A percentile compares a stretch with the other conserved stretches of the same genome.
Evolutionary conservation across 192 early-diverging fungal genomes (phyloP).

Genomic region (Diversispora epigaea): DNA sequence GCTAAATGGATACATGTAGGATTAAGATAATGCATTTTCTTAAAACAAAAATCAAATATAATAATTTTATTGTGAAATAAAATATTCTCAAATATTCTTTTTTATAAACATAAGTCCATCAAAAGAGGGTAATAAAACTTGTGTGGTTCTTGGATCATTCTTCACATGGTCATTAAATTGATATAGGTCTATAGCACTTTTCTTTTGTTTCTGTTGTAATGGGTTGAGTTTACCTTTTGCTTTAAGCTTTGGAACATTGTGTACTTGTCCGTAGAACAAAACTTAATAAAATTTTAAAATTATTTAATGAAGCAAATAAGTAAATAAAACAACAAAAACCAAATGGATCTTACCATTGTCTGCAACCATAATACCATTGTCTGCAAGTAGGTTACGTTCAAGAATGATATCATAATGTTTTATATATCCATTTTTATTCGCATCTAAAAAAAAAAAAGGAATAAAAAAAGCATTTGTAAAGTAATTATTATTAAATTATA

Average conservation of each 20-base stretch:
- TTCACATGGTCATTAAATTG: constrained; percentile 65
- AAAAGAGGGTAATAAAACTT: constrained; percentile 60
- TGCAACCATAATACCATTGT: constrained; percentile 59
- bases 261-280: background rate
- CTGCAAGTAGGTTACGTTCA: constrained; percentile 55
- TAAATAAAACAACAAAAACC: background rate
- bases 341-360: constrained; percentile 56
- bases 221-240: background rate
- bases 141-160: constrained; percentile 57
- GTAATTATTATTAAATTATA: background rate
- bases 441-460: constrained; percentile 46
- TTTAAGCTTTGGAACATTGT: background rate
- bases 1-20: too few relatives aligned
- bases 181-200: constrained; percentile 33
- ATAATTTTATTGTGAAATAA: too few relatives aligned
- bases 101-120: constrained; percentile 53
- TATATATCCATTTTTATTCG: constrained; percentile 67
- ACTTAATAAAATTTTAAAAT: background rate
- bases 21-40: too few relatives aligned
- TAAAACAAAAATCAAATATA: too few relatives aligned
- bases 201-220: constrained; percentile 7
- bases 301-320: background rate
- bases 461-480: background rate
- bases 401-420: constrained; percentile 64
- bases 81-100: background rate